Evolutionary conservation across 2,329 filamentous ascomycete species (phyloP).

Genomic region (Alternaria gaisen): DNA sequence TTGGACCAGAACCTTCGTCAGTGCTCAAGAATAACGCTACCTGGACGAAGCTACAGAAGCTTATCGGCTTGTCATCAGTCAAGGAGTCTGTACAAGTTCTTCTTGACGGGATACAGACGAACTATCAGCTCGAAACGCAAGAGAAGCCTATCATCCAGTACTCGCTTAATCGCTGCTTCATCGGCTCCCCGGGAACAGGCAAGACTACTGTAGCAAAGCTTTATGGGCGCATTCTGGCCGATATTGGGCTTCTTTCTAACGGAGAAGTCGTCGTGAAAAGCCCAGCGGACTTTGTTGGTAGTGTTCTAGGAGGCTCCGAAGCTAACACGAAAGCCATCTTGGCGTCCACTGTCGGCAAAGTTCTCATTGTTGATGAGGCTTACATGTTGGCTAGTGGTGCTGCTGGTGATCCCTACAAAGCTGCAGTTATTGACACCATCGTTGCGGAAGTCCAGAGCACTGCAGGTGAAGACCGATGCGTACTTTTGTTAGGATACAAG

Average conservation of each 20-base stretch:
- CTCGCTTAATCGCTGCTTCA: slow-evolving; percentile 73
- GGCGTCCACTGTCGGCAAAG: slow-evolving; percentile 72
- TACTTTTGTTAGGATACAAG: slow-evolving; percentile 75
- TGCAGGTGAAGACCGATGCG: slow-evolving; percentile 75
- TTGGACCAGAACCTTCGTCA: slow-evolving; percentile 71
- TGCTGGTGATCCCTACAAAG: slow-evolving; percentile 63
- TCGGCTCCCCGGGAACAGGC: slow-evolving; percentile 73
- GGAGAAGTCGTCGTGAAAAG: slow-evolving; percentile 78
- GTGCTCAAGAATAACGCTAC: slow-evolving; percentile 63
- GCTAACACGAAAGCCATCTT: slow-evolving; percentile 76
- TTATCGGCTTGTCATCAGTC: slow-evolving; percentile 69
- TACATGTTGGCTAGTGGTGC: slow-evolving; percentile 67
- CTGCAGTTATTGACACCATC: slow-evolving; percentile 75
- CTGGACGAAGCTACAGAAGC: slow-evolving; percentile 65
- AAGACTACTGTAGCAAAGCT: slow-evolving; percentile 68
- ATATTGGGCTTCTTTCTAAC: slow-evolving; percentile 72
- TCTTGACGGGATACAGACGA: slow-evolving; percentile 68
- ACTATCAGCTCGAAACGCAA: slow-evolving; percentile 71
- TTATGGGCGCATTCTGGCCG: slow-evolving; percentile 73
- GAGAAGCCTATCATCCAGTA: slow-evolving; percentile 69
- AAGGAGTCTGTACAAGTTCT: slow-evolving; percentile 68
- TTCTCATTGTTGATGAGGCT: slow-evolving; percentile 82
- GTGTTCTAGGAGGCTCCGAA: slow-evolving; percentile 71
- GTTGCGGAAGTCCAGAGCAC: slow-evolving; percentile 76
- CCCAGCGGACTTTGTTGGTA: slow-evolving; percentile 76